Percentiles rank a stretch among this genome's conserved stretches.
phyloP scores from a whole-genome alignment of 139 green algal genomes.

The Auxenochlorella pyrenoidosa region DNA sequence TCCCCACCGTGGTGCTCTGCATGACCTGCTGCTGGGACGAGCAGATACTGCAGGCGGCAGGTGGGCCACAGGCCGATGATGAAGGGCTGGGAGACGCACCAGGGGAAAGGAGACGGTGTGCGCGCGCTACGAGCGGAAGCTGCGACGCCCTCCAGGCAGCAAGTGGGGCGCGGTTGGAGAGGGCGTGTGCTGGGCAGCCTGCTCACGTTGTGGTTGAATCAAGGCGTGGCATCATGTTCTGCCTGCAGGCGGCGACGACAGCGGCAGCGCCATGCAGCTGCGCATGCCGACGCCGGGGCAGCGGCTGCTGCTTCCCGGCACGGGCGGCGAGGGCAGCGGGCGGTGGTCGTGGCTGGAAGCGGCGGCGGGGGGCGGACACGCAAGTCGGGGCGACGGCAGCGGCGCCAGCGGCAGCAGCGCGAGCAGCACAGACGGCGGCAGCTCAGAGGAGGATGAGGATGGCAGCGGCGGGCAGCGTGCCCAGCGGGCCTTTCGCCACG shows the following conservation, averaged over 20 bases:
- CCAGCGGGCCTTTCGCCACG: neutral
- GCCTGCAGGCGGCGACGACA: neutral
- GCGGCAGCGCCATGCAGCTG: conserved; percentile 39
- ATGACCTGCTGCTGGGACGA: conserved; percentile 48
- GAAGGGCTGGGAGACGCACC: too few relatives aligned
- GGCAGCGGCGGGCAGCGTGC: neutral
- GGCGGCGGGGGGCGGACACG: neutral
- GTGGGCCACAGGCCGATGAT: neutral
- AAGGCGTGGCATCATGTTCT: too few relatives aligned
- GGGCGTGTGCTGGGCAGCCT: too few relatives aligned
- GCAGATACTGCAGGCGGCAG: conserved; percentile 19
- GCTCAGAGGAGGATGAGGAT: neutral
- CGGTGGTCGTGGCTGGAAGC: conserved; percentile 12
- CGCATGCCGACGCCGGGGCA: conserved; percentile 32
- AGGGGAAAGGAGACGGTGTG: too few relatives aligned
- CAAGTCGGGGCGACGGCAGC: neutral
- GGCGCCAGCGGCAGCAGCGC: neutral
- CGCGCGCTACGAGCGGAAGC: too few relatives aligned
- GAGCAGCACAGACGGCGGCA: neutral
- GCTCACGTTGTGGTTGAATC: too few relatives aligned
- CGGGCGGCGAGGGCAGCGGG: neutral
- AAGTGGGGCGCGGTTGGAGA: too few relatives aligned
- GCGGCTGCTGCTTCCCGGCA: neutral
- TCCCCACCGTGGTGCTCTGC: conserved; percentile 39
- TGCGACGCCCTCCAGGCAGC: too few relatives aligned